phyloP scores from a whole-genome alignment of 192 early-diverging fungal species.

The Geranomyces michiganensis region DNA sequence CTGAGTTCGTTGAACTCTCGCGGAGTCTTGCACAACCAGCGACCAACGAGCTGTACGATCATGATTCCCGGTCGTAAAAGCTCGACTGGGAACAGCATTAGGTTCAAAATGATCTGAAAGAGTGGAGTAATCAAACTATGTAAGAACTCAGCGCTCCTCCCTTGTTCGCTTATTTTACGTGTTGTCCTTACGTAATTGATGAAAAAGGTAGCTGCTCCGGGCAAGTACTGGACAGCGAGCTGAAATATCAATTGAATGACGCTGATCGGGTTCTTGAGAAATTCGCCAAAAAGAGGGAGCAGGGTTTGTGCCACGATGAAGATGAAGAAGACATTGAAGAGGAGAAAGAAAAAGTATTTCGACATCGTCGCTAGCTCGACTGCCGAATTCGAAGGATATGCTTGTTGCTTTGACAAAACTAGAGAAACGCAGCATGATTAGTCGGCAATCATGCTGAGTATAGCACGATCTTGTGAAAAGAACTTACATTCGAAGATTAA shows the following conservation, averaged over 20 bases:
- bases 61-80: constrained; percentile 46
- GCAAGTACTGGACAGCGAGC: constrained; percentile 38
- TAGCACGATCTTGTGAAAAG: too few species aligned
- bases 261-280: constrained; percentile 43
- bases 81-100: constrained; percentile 47
- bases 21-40: constrained; percentile 43
- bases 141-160: neutral
- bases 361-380: constrained; percentile 46
- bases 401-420: constrained; percentile 44
- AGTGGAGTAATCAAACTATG: neutral
- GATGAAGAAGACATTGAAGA: constrained; percentile 61
- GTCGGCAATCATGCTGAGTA: too few species aligned
- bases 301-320: constrained; percentile 42
- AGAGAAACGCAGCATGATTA: neutral
- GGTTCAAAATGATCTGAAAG: constrained; percentile 45
- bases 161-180: neutral
- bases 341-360: constrained; percentile 55
- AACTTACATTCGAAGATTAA: constrained; percentile 52
- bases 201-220: constrained; percentile 52
- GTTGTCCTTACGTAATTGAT: constrained; percentile 44
- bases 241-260: constrained; percentile 25
- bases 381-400: constrained; percentile 30
- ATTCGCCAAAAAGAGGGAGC: constrained; percentile 12
- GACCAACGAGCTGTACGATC: constrained; percentile 33
- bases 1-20: constrained; percentile 50